Conservation (phyloP, 2,329 filamentous ascomycete genomes). For the Colletotrichum lentis region DNA sequence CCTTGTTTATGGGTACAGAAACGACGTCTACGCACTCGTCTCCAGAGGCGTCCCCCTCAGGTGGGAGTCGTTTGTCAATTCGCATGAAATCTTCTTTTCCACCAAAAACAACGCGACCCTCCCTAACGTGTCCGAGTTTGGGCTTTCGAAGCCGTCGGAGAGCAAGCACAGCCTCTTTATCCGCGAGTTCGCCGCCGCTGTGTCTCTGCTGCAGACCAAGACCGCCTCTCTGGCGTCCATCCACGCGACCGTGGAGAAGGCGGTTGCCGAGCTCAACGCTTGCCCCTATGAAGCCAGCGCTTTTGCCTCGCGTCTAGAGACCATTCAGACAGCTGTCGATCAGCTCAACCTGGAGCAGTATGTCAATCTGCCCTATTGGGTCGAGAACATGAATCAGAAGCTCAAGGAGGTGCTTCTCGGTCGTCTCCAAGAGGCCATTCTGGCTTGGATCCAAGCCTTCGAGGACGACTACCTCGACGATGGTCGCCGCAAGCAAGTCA, state of each 20-base stretch:
- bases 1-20: constrained; percentile 88
- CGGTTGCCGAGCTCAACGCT: constrained; percentile 80
- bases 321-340: constrained; percentile 91
- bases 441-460: constrained; percentile 88
- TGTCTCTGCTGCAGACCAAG: constrained; percentile 89
- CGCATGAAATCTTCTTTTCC: constrained; percentile 83
- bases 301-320: constrained; percentile 82
- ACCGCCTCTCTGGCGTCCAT: constrained; percentile 80
- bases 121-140: constrained; percentile 51
- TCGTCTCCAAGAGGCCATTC: constrained; percentile 85
- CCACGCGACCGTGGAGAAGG: constrained; percentile 81
- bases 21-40: constrained; percentile 85
- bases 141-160: constrained; percentile 67
- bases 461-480: constrained; percentile 66
- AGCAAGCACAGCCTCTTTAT: constrained; percentile 98
- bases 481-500: constrained; percentile 60
- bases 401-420: constrained; percentile 81
- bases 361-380: constrained; percentile 91
- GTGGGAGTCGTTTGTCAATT: constrained; percentile 98
- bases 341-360: constrained; percentile 97
- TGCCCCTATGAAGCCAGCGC: constrained; percentile 84
- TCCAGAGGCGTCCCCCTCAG: constrained; percentile 86
- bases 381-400: constrained; percentile 82
- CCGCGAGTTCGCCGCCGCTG: constrained; percentile 86
- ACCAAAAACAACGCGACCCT: constrained; percentile 54